Conservation (phyloP, 805 yeast genomes). For the Kazachstania africana region DNA sequence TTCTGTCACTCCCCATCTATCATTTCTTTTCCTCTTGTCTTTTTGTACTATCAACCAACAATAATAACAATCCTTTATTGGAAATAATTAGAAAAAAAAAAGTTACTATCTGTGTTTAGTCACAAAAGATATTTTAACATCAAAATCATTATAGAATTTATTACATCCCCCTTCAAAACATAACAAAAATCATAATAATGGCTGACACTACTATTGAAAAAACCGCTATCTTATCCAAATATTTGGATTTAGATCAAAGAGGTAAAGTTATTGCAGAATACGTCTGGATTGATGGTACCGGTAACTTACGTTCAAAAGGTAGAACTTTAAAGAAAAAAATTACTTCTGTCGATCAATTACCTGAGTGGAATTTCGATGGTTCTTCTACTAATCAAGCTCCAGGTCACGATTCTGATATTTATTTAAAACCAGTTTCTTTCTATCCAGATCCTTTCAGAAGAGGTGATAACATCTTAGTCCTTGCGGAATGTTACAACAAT, state of each 20-base stretch:
- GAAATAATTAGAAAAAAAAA: no score
- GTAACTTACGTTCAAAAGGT: conserved; percentile 87
- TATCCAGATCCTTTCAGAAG: conserved; percentile 96
- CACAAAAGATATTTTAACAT: no score
- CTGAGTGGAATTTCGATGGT: conserved; percentile 99
- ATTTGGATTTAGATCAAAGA: conserved; percentile 70
- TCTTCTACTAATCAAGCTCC: conserved; percentile 98
- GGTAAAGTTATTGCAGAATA: conserved; percentile 90
- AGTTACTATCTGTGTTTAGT: no score
- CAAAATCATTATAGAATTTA: no score
- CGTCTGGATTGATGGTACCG: conserved; percentile 93
- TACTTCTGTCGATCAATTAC: conserved; percentile 68
- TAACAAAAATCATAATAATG: no score
- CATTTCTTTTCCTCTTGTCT: no score
- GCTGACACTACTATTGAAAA: conserved; percentile 32
- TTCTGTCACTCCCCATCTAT: no score
- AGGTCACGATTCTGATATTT: conserved; percentile 92
- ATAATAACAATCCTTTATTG: no score
- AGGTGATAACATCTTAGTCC: conserved; percentile 91
- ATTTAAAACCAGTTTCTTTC: conserved; percentile 88
- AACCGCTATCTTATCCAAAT: conserved; percentile 74
- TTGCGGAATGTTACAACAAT: conserved; percentile 95
- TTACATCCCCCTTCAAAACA: no score
- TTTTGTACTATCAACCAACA: no score
- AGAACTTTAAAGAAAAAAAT: conserved; percentile 68